Base-by-base conservation (phyloP, 1,284 basidiomycete genomes). In the Trichosporon asahii region DNA sequence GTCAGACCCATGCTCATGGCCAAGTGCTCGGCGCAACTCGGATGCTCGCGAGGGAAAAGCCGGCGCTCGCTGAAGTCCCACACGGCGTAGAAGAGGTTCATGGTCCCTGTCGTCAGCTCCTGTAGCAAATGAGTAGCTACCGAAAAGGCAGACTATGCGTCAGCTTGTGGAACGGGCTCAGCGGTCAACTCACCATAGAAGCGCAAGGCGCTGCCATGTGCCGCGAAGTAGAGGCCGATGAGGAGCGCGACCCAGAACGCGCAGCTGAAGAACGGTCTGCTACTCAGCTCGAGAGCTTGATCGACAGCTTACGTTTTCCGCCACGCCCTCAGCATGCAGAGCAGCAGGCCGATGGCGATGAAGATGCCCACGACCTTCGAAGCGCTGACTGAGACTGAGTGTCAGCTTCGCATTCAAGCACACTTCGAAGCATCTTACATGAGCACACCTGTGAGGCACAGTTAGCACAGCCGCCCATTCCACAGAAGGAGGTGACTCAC, bases 11-110 rank as follows among this genome's bases (percentile, higher is more conserved):
- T 75, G 5, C 82, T 55, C 8, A 29, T 40, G 46, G n/a, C 40
- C 44, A 61, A 31, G 15, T 31, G 21, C 57, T 61, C 57, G 11
- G 27, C 31, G 29, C 57, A 61, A 11, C 57, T 61, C 29, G 27
- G 57, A 31, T 61, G 57, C 7, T 61, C 29, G 18, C 57, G 57
- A 68, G 82, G 80, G 69, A 82, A 84, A 55, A 84, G 70, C 1
- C 76, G 65, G 61, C 83, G 83, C 69, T 84, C 83, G 33, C 79
- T 70, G 72, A 81, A 83, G 70, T 84, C 83, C 82, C 82, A 83
- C 8, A 84, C 79, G 1, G 82, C 76, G 69, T 82, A 84, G 73
- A 83, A 84, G 15, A 83, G 78, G 73, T 83, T 75, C 76, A 83
- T 78, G 23, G 81, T 73, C 18, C 83, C 83, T 71, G 66, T 15